Conservation (phyloP, 257 asterid genomes). For the Forsythia suspensa region DNA sequence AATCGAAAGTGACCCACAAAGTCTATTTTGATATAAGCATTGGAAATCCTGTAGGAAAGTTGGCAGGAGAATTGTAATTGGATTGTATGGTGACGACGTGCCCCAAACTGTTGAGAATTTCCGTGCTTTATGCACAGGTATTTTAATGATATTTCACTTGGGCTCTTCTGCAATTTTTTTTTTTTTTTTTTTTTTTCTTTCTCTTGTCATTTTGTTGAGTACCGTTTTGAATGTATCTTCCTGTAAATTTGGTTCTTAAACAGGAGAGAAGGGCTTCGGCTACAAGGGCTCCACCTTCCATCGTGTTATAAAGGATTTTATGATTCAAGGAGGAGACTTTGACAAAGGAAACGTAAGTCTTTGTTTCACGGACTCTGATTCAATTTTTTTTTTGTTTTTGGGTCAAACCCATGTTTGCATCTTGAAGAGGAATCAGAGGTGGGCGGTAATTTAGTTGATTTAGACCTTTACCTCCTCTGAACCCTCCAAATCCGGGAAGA, state of each 20-base stretch:
- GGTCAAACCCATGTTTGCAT: neutral
- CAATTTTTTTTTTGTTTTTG: neutral
- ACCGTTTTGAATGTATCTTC: slow-evolving; percentile 13
- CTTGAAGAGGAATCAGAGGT: neutral
- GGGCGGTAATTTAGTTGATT: neutral
- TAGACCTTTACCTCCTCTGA: neutral
- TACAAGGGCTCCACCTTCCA: slow-evolving; percentile 87
- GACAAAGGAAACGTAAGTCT: slow-evolving; percentile 91
- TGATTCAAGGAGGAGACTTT: slow-evolving; percentile 99
- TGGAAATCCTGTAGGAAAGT: slow-evolving; percentile 92
- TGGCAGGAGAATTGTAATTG: slow-evolving; percentile 83
- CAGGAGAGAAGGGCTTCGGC: slow-evolving; percentile 98
- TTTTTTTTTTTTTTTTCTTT: neutral
- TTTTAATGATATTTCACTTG: slow-evolving; percentile 1
- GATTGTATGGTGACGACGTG: slow-evolving; percentile 92
- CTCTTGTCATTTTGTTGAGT: neutral
- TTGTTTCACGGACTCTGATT: neutral
- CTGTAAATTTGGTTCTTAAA: slow-evolving; percentile 16
- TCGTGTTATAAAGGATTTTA: slow-evolving; percentile 93
- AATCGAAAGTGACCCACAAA: slow-evolving; percentile 83
- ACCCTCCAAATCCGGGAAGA: neutral
- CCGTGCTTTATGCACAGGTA: slow-evolving; percentile 96
- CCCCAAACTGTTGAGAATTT: slow-evolving; percentile 93
- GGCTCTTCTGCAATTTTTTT: neutral
- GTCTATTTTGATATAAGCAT: slow-evolving; percentile 89